A percentile compares a stretch with the other conserved stretches of the same genome.
Conservation (phyloP, 352 stramenopile genomes). For the Phytophthora sansomeana region DNA sequence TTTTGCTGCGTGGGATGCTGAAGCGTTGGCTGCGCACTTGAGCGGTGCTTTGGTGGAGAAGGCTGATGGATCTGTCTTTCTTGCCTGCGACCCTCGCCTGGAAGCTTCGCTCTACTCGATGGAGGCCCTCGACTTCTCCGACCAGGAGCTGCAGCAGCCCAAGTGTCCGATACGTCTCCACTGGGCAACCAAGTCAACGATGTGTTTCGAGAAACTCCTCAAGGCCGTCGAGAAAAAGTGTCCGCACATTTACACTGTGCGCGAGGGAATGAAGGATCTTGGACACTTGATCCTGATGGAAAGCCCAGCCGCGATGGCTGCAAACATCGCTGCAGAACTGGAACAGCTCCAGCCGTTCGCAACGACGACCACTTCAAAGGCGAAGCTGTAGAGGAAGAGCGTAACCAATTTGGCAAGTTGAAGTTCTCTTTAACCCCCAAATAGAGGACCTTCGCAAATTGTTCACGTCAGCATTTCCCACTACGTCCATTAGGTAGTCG, state of each 20-base stretch:
- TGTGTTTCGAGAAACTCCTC: slow-evolving; percentile 45
- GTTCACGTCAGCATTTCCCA: slow-evolving; percentile 14
- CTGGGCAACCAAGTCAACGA: slow-evolving; percentile 42
- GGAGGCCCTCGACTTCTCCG: slow-evolving; percentile 32
- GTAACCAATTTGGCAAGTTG: too few relatives aligned
- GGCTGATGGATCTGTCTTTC: slow-evolving; percentile 26
- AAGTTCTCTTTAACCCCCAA: background rate
- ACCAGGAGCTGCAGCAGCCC: slow-evolving; percentile 33
- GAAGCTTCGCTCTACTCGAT: slow-evolving; percentile 53
- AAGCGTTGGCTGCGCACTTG: slow-evolving; percentile 34
- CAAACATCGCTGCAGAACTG: slow-evolving; percentile 44
- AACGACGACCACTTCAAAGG: background rate
- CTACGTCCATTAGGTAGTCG: background rate
- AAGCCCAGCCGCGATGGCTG: slow-evolving; percentile 37
- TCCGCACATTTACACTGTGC: slow-evolving; percentile 53
- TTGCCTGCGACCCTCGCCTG: slow-evolving; percentile 46
- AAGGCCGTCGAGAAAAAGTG: slow-evolving; percentile 32
- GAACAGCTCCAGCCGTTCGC: slow-evolving; percentile 24
- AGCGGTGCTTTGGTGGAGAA: slow-evolving; percentile 23
- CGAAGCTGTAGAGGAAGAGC: slow-evolving; percentile 17
- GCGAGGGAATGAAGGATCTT: slow-evolving; percentile 34
- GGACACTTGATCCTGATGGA: slow-evolving; percentile 60
- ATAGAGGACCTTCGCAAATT: background rate
- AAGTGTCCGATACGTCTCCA: slow-evolving; percentile 48
- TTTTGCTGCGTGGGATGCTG: slow-evolving; percentile 34